phyloP scores from a whole-genome alignment of 2,329 filamentous ascomycete genomes.

The Aspergillus phoenicis region DNA sequence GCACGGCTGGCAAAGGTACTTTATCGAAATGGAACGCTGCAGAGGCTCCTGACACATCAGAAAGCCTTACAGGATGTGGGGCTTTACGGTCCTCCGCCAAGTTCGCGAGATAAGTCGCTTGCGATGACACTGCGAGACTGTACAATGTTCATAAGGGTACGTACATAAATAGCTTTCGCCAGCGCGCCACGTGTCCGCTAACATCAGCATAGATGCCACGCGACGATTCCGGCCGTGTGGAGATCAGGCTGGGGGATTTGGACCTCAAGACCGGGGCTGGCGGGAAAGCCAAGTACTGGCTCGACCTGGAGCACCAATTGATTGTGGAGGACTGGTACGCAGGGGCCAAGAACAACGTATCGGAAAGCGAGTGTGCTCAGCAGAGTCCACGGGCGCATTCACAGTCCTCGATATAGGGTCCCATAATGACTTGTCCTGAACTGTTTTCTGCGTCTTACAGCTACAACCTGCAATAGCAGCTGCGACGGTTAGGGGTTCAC shows the following conservation, averaged over 20 bases:
- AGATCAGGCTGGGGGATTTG: constrained; percentile 69
- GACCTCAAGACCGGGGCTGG: constrained; percentile 70
- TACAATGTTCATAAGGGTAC: constrained; percentile 69
- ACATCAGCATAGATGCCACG: constrained; percentile 34
- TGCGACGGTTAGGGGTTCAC: neutral
- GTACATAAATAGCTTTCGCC: constrained; percentile 8
- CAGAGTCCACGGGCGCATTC: constrained; percentile 22
- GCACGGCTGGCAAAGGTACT: constrained; percentile 37
- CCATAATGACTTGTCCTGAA: neutral
- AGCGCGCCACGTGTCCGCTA: neutral
- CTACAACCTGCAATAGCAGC: neutral
- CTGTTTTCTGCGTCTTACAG: neutral
- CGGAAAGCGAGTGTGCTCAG: constrained; percentile 37
- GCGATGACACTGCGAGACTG: constrained; percentile 84
- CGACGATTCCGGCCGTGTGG: constrained; percentile 35
- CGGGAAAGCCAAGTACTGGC: constrained; percentile 71
- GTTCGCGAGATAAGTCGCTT: constrained; percentile 57
- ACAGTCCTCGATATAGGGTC: constrained; percentile 22
- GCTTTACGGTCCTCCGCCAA: constrained; percentile 37
- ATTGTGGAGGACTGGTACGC: constrained; percentile 70
- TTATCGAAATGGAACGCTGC: constrained; percentile 37
- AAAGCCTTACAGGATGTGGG: constrained; percentile 38
- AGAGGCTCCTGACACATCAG: constrained; percentile 40
- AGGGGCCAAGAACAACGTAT: constrained; percentile 39
- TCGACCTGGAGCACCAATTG: constrained; percentile 62